phyloP scores from a whole-genome alignment of 176 grass and related monocot species.

The Hordeum vulgare region DNA sequence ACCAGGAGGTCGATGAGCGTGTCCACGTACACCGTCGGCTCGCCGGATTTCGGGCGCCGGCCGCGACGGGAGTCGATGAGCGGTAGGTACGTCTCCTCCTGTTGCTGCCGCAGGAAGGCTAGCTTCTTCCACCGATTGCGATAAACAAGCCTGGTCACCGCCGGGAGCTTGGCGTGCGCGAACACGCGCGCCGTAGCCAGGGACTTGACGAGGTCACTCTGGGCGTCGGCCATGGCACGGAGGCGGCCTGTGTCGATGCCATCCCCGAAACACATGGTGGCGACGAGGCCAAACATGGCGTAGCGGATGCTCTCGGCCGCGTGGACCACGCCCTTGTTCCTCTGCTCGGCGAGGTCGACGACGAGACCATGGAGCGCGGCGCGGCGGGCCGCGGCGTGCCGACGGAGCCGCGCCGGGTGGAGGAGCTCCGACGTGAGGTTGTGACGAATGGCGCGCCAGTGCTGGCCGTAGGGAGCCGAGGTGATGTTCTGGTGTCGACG shows the following conservation, averaged over 20 bases:
- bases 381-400: neutral
- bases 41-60: neutral
- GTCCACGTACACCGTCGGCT: neutral
- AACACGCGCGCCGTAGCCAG: neutral
- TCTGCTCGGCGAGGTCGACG: neutral
- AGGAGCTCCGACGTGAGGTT: neutral
- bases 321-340: neutral
- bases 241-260: no score
- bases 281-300: no score
- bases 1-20: neutral
- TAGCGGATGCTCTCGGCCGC: neutral
- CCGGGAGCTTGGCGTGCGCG: neutral
- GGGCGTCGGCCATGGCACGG: neutral
- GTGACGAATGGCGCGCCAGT: neutral
- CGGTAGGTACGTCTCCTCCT: slow-evolving; percentile 9
- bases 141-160: neutral
- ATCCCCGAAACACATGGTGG: no score
- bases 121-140: neutral
- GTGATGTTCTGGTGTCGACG: neutral
- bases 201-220: slow-evolving; percentile 9
- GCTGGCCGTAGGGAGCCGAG: slow-evolving; percentile 3
- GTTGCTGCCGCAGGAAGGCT: neutral
- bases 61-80: neutral
- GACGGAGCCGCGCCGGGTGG: neutral
- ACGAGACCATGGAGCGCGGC: neutral